phyloP scores from a whole-genome alignment of 352 stramenopile species.

The Pythium folliculosum region DNA sequence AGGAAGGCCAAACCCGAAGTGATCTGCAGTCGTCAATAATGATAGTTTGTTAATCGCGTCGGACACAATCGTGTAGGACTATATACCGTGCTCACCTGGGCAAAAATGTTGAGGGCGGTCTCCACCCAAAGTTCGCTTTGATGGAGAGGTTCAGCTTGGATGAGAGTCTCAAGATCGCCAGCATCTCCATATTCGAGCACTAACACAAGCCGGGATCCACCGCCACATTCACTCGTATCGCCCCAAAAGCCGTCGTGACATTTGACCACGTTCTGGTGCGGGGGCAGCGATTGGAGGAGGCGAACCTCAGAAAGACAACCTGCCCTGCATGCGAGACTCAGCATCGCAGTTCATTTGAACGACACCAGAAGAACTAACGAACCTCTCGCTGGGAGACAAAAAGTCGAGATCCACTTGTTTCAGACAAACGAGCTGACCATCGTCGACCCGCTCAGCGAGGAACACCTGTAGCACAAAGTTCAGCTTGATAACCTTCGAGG shows the following conservation, averaged over 20 bases:
- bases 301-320: constrained; percentile 51
- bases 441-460: constrained; percentile 35
- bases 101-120: constrained; percentile 36
- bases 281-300: constrained; percentile 47
- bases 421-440: constrained; percentile 41
- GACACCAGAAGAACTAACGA: background rate
- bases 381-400: constrained; percentile 44
- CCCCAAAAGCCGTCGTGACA: constrained; percentile 64
- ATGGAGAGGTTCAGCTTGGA: constrained; percentile 19
- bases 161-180: constrained; percentile 55
- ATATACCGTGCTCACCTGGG: constrained; percentile 26
- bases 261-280: constrained; percentile 53
- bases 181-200: constrained; percentile 71
- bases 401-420: constrained; percentile 65
- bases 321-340: constrained; percentile 24
- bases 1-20: constrained; percentile 84
- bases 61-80: background rate
- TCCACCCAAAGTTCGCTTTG: constrained; percentile 14
- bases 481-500: background rate
- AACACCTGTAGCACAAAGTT: constrained; percentile 39
- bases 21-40: constrained; percentile 44
- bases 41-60: background rate
- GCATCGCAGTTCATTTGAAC: background rate
- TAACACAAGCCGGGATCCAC: constrained; percentile 40
- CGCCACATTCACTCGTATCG: constrained; percentile 11